Percentiles rank a stretch among this genome's conserved stretches.
phyloP scores from a whole-genome alignment of 495 filamentous ascomycete species.

The Aspergillus wentii region DNA sequence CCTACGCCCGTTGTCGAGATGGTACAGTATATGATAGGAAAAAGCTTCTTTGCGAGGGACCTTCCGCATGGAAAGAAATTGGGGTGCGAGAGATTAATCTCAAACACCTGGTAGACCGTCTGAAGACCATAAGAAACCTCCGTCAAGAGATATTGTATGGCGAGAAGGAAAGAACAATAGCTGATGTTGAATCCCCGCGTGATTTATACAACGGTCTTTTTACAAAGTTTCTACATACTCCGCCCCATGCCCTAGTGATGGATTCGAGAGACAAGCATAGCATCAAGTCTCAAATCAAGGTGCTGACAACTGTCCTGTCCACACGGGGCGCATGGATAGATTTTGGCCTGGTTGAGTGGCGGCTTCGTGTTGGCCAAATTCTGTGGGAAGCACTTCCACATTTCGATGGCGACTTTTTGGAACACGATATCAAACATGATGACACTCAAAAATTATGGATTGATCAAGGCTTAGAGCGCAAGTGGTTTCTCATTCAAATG shows the following conservation, averaged over 20 bases:
- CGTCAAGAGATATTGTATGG: conserved; percentile 31
- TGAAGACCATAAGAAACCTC: conserved; percentile 37
- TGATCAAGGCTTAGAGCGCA: conserved; percentile 50
- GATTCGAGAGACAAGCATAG: conserved; percentile 26
- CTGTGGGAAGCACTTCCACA: conserved; percentile 61
- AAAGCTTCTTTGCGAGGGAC: conserved; percentile 29
- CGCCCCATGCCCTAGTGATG: conserved; percentile 15
- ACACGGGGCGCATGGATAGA: conserved; percentile 63
- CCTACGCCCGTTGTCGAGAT: conserved; percentile 29
- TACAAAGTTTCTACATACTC: conserved; percentile 38
- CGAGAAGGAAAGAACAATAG: conserved; percentile 25
- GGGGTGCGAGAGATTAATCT: conserved; percentile 36
- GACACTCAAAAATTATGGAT: conserved; percentile 29
- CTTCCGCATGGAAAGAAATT: conserved; percentile 35
- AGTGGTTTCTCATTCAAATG: conserved; percentile 77
- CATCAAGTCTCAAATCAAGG: conserved; percentile 49
- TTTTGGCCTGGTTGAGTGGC: conserved; percentile 75
- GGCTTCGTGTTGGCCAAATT: conserved; percentile 73
- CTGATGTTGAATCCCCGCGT: conserved; percentile 37
- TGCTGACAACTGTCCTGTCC: conserved; percentile 38
- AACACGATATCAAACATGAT: conserved; percentile 31
- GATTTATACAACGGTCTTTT: conserved; percentile 44
- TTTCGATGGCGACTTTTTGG: conserved; percentile 48
- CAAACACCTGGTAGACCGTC: conserved; percentile 32
- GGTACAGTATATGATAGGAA: conserved; percentile 31